Conservation (phyloP, 208 protist genomes). For the Wallacemonas sp. region DNA sequence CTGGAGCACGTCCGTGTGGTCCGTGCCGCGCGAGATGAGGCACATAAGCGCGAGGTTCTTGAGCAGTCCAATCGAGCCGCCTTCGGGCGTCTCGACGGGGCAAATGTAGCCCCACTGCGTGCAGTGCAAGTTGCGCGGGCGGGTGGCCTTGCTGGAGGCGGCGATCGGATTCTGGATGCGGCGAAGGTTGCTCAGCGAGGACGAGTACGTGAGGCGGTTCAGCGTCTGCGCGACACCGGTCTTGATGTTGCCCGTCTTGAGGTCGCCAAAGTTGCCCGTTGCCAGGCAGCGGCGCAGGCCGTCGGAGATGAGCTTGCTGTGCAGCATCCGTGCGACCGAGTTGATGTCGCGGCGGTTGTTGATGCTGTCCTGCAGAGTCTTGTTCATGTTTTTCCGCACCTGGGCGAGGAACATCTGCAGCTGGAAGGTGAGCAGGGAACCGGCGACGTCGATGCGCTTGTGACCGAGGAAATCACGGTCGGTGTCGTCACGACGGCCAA, state of each 20-base stretch:
- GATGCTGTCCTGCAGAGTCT: conserved; percentile 80
- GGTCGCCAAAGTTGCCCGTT: conserved; percentile 98
- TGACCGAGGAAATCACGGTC: conserved; percentile 99
- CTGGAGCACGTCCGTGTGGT: conserved; percentile 85
- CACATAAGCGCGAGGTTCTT: conserved; percentile 99
- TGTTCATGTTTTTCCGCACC: conserved; percentile 97
- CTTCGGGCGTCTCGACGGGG: conserved; percentile 99
- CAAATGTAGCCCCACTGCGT: conserved; percentile 99
- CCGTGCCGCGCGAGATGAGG: conserved; percentile 97
- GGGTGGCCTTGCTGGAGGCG: conserved; percentile 98
- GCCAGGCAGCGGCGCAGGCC: conserved; percentile 97
- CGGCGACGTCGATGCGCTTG: conserved; percentile 98
- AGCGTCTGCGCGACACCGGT: conserved; percentile 97
- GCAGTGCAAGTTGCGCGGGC: conserved; percentile 95
- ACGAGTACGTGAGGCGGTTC: conserved; percentile 97
- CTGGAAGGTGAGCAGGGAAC: conserved; percentile 95
- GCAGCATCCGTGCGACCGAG: conserved; percentile 89
- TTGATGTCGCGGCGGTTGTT: conserved; percentile 55
- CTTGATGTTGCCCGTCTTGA: conserved; percentile 98
- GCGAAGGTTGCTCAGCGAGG: conserved; percentile 98
- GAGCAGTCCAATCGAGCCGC: conserved; percentile 98
- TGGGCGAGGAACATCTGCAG: conserved; percentile 97
- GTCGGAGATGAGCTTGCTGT: conserved; percentile 96
- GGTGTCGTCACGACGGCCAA: conserved; percentile 91
- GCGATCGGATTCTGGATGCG: conserved; percentile 99